Evolutionary conservation across 192 early-diverging fungal species (phyloP), one percentile per base, ranked within the genome.

Genomic region (Spizellomyces punctatus): DNA sequence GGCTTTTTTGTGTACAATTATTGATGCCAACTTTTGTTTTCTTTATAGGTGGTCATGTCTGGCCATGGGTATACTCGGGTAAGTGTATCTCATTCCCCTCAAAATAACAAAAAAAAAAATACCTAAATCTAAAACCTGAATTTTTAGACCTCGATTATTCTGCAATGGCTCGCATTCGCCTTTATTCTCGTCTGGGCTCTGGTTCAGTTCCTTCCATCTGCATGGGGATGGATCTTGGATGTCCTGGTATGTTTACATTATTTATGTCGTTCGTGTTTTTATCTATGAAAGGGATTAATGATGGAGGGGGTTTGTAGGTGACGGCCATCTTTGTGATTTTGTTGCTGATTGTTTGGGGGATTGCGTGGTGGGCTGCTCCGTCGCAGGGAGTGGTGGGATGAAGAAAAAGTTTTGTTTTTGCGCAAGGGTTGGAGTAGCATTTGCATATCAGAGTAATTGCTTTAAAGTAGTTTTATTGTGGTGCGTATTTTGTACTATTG

Each of bases 21-120:
- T 3, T 36, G 27, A 36, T 36, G 27, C 27, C 27, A 36, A 36
- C 0, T 3, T 3, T 36, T 36, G 27, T 2, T 54, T 52, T 19
- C 50, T 19, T 12, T 54, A 12, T 19, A 54, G 50, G 50, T 54
- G 12, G 17, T 19, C 2, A 54, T 19, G 50, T 12, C 50, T 54
- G 50, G 50, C 50, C 17, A 54, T 54, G 50, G 50, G 50, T 54
- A n/a, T 19, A 54, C 50, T 54, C 50, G 50, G 50, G 50, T 54
- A 12, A 0, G 50, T 36, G 3, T 36, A 36, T 36, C 27, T n/a
- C n/a, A n/a, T n/a, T n/a, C n/a, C n/a, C n/a, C n/a, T n/a, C n/a
- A n/a, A n/a, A n/a, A n/a, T n/a, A n/a, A n/a, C n/a, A n/a, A n/a
- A n/a, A 36, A 36, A 36, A 36, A 36, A 36, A 36, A 36, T 36